phyloP scores from a whole-genome alignment of 495 filamentous ascomycete genomes.

The Hyphodiscus hymeniophilus region DNA sequence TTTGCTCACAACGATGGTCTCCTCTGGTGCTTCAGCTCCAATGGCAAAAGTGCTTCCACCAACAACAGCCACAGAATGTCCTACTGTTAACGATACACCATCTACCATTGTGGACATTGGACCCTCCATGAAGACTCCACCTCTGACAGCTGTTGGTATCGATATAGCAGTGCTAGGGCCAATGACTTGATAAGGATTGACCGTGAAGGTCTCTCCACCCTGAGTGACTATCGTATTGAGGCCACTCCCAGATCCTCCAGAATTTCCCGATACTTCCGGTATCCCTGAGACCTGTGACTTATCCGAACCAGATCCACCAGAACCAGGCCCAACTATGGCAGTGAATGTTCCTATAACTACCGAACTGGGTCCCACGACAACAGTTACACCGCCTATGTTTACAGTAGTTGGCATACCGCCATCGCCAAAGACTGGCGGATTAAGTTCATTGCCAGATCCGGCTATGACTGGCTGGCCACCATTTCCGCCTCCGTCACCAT shows the following conservation, averaged over 20 bases:
- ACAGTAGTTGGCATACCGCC: conserved; percentile 6
- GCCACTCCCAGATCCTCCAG: neutral
- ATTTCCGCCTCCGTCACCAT: neutral
- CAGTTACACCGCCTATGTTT: conserved; percentile 5
- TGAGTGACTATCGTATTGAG: conserved; percentile 9
- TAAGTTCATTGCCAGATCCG: too few relatives aligned
- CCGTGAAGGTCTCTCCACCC: conserved; percentile 18
- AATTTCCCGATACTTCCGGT: too few relatives aligned
- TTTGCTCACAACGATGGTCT: conserved; percentile 23
- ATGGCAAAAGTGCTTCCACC: conserved; percentile 31
- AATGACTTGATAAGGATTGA: conserved; percentile 18
- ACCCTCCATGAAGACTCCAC: neutral
- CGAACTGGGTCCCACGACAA: conserved; percentile 12
- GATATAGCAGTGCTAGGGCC: conserved; percentile 12
- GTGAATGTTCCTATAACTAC: too few relatives aligned
- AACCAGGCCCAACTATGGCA: too few relatives aligned
- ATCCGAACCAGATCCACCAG: too few relatives aligned
- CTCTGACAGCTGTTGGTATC: conserved; percentile 6
- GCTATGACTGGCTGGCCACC: neutral
- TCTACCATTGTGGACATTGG: neutral
- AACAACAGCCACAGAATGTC: conserved; percentile 34
- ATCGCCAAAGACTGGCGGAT: too few relatives aligned
- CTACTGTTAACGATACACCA: conserved; percentile 33
- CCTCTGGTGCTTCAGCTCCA: conserved; percentile 23
- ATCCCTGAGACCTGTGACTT: too few relatives aligned